Evolutionary conservation across 345 rosid genomes (phyloP).

Genomic region (Syzygium aromaticum): DNA sequence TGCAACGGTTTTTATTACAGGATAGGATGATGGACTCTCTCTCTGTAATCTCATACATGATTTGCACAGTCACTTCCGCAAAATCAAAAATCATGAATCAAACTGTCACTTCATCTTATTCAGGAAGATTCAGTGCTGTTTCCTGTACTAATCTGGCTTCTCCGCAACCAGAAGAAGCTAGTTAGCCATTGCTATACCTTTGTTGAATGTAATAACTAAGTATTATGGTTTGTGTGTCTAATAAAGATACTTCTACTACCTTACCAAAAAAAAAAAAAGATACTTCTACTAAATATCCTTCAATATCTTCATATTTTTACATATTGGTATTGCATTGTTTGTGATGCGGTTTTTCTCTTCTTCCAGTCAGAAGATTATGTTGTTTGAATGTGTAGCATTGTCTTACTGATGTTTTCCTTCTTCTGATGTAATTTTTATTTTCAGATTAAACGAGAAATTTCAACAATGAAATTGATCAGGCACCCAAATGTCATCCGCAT

Average conservation of each 20-base stretch:
- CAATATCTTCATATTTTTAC: not conserved
- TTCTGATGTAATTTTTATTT: not conserved
- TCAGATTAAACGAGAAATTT: conserved; percentile 95
- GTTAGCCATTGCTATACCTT: not conserved
- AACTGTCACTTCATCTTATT: not conserved
- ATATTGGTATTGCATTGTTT: not conserved
- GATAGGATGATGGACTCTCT: not conserved
- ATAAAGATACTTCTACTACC: not conserved
- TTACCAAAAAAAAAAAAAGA: too few relatives aligned
- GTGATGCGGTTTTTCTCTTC: not conserved
- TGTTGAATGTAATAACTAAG: not conserved
- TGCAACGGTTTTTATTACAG: not conserved
- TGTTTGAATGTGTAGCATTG: not conserved
- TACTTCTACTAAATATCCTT: not conserved
- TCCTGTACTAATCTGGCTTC: not conserved
- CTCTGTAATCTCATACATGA: not conserved
- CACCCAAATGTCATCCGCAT: conserved; percentile 96
- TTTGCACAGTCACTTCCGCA: not conserved
- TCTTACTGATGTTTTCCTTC: not conserved
- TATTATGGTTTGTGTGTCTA: not conserved
- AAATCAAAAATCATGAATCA: not conserved
- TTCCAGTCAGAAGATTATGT: not conserved
- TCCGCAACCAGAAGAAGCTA: not conserved
- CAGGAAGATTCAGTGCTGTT: not conserved
- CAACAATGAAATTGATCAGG: conserved; percentile 83